Base-by-base conservation (phyloP, 768 basidiomycete genomes). In the Brasilioporus rufonigricans region DNA sequence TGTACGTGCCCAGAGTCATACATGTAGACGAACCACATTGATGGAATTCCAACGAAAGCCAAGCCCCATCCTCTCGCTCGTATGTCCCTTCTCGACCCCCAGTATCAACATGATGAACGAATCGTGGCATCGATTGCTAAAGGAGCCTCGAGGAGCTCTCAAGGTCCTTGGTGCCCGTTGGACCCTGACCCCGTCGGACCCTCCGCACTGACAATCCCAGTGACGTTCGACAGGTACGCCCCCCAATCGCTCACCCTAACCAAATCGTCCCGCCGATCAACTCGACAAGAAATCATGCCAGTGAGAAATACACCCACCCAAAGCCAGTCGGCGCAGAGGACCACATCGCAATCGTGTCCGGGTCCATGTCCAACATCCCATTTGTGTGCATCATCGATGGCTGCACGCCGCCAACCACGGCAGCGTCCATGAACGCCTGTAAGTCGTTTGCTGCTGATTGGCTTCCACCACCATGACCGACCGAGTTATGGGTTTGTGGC, bases 341-440 rank as follows among this genome's bases (percentile, higher is more conserved):
- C 85, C 84, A 87, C 80, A 85, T 82, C 14, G 75, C 74, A 60
- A 85, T 75, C 43, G 78, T 78, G 52, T 81, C 80, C 51, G 72
- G 69, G 58, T 84, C 78, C 65, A 78, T 69, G 32, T 56, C 54
- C 32, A 55, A 39, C 51, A 56, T 55, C 29, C 33, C 50, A 10
- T 46, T 41, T 16, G 47, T 3, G 12, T 40, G 36, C 39, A 58
- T 49, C 50, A 61, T 58, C 46, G 39, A 32, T 2, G 56, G 29
- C 12, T 38, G 52, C 6, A 45, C 40, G 2, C 19, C 27, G 7
- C 48, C 13, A 0, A 45, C 32, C 23, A 41, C 41, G 8, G 45
- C 27, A 1, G 51, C 39, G 16, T 64, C 63, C 55, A 62, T 50
- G 35, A 55, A 55, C 46, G 51, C 56, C 14, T 60, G 65, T 5